A percentile compares a stretch with the other conserved stretches of the same genome.
Conservation (phyloP, 2,329 filamentous ascomycete genomes). For the Neofusicoccum parvum region DNA sequence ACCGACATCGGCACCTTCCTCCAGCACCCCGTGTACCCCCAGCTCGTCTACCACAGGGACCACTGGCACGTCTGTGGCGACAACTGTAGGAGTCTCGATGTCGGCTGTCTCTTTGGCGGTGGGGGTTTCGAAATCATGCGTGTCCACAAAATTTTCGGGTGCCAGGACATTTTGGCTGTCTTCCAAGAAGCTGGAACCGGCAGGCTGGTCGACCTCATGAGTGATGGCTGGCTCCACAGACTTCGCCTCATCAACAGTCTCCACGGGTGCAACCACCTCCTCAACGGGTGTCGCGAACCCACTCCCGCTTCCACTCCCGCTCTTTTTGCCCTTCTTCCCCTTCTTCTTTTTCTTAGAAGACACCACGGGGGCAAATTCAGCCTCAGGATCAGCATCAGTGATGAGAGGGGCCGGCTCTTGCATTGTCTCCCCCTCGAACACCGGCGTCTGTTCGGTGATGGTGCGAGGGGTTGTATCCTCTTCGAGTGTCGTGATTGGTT, state of each 20-base stretch:
- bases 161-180: too few species aligned
- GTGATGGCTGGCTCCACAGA: background rate
- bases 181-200: too few species aligned
- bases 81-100: background rate
- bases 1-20: background rate
- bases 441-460: background rate
- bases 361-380: background rate
- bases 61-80: background rate
- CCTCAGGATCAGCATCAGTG: background rate
- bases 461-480: background rate
- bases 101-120: background rate
- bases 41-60: background rate
- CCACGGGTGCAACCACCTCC: background rate
- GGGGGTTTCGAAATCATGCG: background rate
- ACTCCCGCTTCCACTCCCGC: slow-evolving; percentile 22
- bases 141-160: background rate
- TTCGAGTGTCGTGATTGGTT: background rate
- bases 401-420: too few species aligned
- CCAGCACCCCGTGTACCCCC: background rate
- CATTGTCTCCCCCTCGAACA: background rate
- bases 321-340: slow-evolving; percentile 31
- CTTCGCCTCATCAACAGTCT: background rate
- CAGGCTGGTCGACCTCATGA: background rate
- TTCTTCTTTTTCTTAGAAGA: slow-evolving; percentile 5
- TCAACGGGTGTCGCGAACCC: background rate